Base-by-base conservation (phyloP, 2,329 filamentous ascomycete species). In the Ophiocordyceps robertsii region DNA sequence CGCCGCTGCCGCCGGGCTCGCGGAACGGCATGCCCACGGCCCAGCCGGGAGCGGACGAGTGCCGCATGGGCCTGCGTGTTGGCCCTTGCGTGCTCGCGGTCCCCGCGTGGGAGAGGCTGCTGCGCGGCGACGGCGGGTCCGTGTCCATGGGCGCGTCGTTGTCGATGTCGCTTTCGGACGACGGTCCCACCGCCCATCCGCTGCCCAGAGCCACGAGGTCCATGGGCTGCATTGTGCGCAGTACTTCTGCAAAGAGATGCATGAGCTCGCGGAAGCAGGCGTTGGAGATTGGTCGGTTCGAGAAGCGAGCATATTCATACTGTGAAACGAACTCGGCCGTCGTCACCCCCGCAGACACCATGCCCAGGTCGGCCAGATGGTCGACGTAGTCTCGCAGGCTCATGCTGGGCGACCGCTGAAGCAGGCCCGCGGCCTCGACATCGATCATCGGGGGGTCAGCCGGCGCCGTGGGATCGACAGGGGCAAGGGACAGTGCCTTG, bases 281-380 rank as follows among this genome's bases (percentile, higher is more conserved):
- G 51, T 89, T 82, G 3, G 76, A 73, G 4, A 95, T 66, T 1
- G 82, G 74, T 6, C 69, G 66, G 0, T 74, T 75, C 2, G 85
- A 89, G 64, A 94, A 98, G 35, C 90, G 80, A 3, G 88, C 87
- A 44, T 75, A 69, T 63, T 96, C 92, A 62, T 95, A 98, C 17
- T 76, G 66, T 1, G 71, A 62, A 17, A 95, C 64, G 56, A 96
- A 98, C 48, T 59, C 77, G 57, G 49, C 70, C 50, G 58, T 80
- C 2, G 59, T 58, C 2, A 66, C 44, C 29, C 59, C 57, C 40
- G 64, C 54, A 31, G 51, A 55, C n/a, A 81, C 53, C 6, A 94
- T 74, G 4, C 76, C 77, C 21, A 94, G 63, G 4, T 69, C 68
- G 6, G 75, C 71, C 6, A 96, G 75, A 47, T 85, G 80, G 1